These are phyloP conservation scores for Pyricularia sp. DNA, from an alignment of 2,329 filamentous ascomycete species.

Conservation along the genomic window DNA sequence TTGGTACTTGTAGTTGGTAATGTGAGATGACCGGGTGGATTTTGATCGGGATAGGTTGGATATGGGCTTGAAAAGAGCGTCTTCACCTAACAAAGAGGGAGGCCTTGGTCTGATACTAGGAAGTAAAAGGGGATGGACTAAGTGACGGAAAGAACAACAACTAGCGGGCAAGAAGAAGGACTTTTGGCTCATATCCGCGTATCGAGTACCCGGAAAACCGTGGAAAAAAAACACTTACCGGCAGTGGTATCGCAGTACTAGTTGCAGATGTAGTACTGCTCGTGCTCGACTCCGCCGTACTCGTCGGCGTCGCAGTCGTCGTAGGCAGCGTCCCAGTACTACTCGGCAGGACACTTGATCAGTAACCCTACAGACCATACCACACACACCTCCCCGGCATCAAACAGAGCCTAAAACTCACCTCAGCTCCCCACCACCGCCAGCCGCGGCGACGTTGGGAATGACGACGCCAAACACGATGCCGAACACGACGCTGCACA, in stretches of 20 bases:
- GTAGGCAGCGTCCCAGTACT: background rate
- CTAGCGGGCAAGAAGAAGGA: too few species aligned
- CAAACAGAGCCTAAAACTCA: background rate
- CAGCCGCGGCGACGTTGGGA: background rate
- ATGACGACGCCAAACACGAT: slow-evolving; percentile 3
- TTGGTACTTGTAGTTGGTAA: background rate
- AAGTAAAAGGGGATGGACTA: too few species aligned
- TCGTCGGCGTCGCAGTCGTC: background rate
- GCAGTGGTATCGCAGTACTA: background rate
- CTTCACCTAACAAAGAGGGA: too few species aligned
- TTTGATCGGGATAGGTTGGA: too few species aligned
- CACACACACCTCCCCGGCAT: background rate
- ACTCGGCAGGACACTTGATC: background rate
- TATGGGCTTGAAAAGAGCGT: background rate
- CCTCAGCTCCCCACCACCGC: background rate
- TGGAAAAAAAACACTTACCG: background rate
- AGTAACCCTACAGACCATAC: background rate
- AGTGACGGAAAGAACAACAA: too few species aligned
- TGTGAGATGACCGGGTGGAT: background rate
- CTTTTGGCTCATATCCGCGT: background rate
- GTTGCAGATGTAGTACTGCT: background rate
- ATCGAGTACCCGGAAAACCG: background rate
- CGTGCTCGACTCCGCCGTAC: background rate
- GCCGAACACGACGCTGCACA: slow-evolving; percentile 3
- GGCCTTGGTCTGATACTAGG: too few species aligned